Conservation (phyloP, 768 basidiomycete genomes). For the Pleurotus djamor region DNA sequence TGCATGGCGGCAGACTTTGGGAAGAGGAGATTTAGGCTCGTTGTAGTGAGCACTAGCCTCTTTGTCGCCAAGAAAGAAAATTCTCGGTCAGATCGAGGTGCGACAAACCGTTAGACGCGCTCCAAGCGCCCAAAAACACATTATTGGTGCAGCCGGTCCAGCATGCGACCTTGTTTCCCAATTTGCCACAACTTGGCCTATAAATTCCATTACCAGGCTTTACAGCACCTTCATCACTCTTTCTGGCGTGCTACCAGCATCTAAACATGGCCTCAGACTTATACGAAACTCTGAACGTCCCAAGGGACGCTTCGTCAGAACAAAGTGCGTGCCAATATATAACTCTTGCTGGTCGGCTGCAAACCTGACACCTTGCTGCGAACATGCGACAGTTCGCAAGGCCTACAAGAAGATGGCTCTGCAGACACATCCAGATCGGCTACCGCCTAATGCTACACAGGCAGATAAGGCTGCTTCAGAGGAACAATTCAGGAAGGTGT, state of each 20-base stretch:
- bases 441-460: conserved; percentile 50
- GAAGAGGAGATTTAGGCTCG: neutral
- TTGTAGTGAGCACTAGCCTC: no score
- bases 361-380: neutral
- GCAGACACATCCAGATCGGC: conserved; percentile 74
- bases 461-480: conserved; percentile 60
- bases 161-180: neutral
- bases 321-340: conserved; percentile 49
- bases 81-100: no score
- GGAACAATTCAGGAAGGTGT: conserved; percentile 48
- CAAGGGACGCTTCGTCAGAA: conserved; percentile 53
- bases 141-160: neutral
- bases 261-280: conserved; percentile 51
- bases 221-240: conserved; percentile 9
- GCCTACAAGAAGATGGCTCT: conserved; percentile 77
- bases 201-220: conserved; percentile 2
- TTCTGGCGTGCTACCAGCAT: neutral
- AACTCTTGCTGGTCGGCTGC: neutral
- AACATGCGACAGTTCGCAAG: conserved; percentile 54
- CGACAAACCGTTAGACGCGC: no score
- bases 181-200: neutral
- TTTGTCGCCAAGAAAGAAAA: no score
- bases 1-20: conserved; percentile 37
- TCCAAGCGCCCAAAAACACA: neutral
- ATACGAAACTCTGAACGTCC: conserved; percentile 62